phyloP scores from a whole-genome alignment of 2,329 filamentous ascomycete genomes.

The Fusarium miscanthi region DNA sequence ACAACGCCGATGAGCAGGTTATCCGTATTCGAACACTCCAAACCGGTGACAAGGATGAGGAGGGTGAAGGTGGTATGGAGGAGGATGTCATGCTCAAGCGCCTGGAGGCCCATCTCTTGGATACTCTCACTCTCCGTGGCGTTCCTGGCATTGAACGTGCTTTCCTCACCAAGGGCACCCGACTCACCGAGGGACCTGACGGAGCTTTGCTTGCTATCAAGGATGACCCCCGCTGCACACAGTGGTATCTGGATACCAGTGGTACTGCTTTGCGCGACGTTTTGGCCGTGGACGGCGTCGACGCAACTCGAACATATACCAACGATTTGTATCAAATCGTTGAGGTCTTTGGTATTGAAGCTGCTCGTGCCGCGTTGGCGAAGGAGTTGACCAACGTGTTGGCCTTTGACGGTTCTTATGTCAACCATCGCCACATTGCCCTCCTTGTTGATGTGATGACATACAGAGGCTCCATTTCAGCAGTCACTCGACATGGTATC shows the following conservation, averaged over 20 bases:
- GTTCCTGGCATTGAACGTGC: conserved; percentile 89
- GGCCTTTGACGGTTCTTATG: conserved; percentile 98
- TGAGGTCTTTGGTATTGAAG: conserved; percentile 96
- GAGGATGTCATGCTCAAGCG: conserved; percentile 95
- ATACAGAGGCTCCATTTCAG: conserved; percentile 91
- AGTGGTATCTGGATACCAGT: conserved; percentile 96
- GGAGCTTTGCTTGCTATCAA: conserved; percentile 81
- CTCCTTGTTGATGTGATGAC: conserved; percentile 98
- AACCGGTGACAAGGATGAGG: conserved; percentile 76
- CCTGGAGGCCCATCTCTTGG: conserved; percentile 89
- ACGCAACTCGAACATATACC: conserved; percentile 86
- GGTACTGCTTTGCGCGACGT: conserved; percentile 89
- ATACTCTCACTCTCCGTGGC: conserved; percentile 90
- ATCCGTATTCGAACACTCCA: conserved; percentile 88
- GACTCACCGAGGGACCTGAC: conserved; percentile 73
- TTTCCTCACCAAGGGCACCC: conserved; percentile 87
- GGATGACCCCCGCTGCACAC: conserved; percentile 79
- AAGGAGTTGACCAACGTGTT: conserved; percentile 91
- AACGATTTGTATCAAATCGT: conserved; percentile 97
- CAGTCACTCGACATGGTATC: conserved; percentile 97
- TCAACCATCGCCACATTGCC: conserved; percentile 97
- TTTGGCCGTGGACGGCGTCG: conserved; percentile 87
- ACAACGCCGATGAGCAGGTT: conserved; percentile 95
- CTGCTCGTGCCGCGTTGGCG: conserved; percentile 85
- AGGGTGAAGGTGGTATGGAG: conserved; percentile 70